phyloP scores from a whole-genome alignment of 179 eudicot genomes.

The Carnegiea gigantea region DNA sequence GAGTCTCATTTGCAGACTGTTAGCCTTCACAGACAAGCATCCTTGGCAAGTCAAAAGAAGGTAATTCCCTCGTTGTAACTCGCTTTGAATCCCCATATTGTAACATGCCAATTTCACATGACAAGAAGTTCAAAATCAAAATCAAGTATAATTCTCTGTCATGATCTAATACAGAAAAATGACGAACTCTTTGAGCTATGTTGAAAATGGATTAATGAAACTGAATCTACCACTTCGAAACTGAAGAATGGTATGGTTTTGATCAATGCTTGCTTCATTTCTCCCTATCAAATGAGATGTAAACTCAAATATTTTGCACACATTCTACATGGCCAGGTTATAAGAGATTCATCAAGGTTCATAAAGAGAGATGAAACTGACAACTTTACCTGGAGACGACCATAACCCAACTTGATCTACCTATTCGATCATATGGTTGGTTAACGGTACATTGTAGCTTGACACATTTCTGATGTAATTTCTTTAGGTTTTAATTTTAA shows the following conservation, averaged over 20 bases:
- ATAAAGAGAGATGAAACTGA: constrained; percentile 6
- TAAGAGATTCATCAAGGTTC: constrained; percentile 3
- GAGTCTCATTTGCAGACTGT: constrained; percentile 37
- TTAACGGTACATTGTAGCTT: neutral
- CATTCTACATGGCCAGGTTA: neutral
- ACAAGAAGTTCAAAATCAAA: too few relatives aligned
- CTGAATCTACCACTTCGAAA: neutral
- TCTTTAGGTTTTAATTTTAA: neutral
- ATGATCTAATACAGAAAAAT: neutral
- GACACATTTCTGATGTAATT: neutral
- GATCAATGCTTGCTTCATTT: too few relatives aligned
- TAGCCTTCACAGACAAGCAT: constrained; percentile 36
- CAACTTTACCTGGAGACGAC: neutral
- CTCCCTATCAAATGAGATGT: too few relatives aligned
- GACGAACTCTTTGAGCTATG: too few relatives aligned
- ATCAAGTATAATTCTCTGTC: too few relatives aligned
- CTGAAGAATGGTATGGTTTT: too few relatives aligned
- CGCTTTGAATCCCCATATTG: neutral
- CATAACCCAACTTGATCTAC: neutral
- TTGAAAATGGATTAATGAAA: too few relatives aligned
- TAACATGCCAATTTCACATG: neutral
- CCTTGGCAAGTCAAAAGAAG: constrained; percentile 31
- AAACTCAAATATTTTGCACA: neutral
- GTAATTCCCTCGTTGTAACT: constrained; percentile 26
- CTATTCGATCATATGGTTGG: neutral